These are phyloP conservation scores for Apiospora phragmitis DNA, from an alignment of 2,329 filamentous ascomycete species.

Conservation along the genomic window DNA sequence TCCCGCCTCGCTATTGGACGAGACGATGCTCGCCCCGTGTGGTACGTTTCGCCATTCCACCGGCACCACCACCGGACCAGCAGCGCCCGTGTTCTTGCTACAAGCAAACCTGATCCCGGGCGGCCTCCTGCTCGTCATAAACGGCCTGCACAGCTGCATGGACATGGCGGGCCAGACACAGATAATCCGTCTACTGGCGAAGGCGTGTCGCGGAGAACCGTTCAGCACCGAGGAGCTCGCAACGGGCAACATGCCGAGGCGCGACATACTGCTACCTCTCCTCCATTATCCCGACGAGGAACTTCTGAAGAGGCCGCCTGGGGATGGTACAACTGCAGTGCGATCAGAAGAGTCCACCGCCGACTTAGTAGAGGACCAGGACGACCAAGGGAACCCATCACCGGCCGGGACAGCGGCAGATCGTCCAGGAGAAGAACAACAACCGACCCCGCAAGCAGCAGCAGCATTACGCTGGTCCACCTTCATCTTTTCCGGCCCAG, in stretches of 20 bases:
- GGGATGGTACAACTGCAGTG: not conserved
- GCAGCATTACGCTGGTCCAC: slow-evolving; percentile 39
- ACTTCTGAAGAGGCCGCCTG: not conserved
- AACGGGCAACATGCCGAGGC: slow-evolving; percentile 42
- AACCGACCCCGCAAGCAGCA: not conserved
- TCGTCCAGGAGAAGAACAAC: not conserved
- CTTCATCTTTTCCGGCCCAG: slow-evolving; percentile 41
- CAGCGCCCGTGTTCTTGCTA: slow-evolving; percentile 42
- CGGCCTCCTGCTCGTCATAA: slow-evolving; percentile 51
- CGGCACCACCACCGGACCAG: not conserved
- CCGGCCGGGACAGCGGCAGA: slow-evolving; percentile 18
- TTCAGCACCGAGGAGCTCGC: slow-evolving; percentile 47
- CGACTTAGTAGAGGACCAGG: not conserved
- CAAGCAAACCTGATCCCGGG: slow-evolving; percentile 50
- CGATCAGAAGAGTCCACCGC: not conserved
- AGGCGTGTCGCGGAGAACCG: slow-evolving; percentile 44
- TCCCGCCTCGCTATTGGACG: not conserved
- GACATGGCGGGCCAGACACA: slow-evolving; percentile 51
- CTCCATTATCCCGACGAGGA: slow-evolving; percentile 37
- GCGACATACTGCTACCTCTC: slow-evolving; percentile 33
- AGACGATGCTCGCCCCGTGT: not conserved
- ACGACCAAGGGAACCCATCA: not conserved
- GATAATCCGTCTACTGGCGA: slow-evolving; percentile 47
- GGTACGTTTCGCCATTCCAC: not conserved
- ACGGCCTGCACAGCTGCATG: slow-evolving; percentile 48